Evolutionary conservation across 1,284 basidiomycete species (phyloP), one percentile per base, ranked within the genome.

Genomic region (Trametes sp.): DNA sequence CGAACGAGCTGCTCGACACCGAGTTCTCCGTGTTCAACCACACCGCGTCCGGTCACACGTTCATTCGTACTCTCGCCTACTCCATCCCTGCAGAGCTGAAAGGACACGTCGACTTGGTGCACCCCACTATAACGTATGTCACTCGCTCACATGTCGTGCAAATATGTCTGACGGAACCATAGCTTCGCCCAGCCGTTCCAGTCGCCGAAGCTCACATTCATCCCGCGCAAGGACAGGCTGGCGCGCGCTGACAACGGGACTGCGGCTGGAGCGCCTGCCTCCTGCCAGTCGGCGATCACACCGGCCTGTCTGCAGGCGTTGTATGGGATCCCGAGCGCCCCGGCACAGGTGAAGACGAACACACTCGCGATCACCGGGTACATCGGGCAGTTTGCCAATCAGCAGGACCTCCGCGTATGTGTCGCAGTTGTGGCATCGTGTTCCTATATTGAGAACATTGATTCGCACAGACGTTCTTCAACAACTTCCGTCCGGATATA

Each of bases 281-380:
- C 62, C 13, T 88, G 86, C 67, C 65, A 67, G 5, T 73, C 67
- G 1, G 76, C 72, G 2, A 79, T 87, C 55, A 87, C 86, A 0
- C 85, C 85, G 10, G 72, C 81, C 1, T 88, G 86, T 70, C 72
- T 89, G 60, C 74, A 81, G 60, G 77, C 78, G 3, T 64, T 88
- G 42, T 89, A 88, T 71, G 84, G 84, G 8, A 76, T 76, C 10
- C 68, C 69, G 8, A 87, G 85, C 62, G 77, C 79, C 0, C 81
- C 81, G 2, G 68, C 71, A 7, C 76, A 81, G 4, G 76, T 79
- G 2, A 70, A 64, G 21, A 73, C 65, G 41, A 87, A 85, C 69
- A 80, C 74, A 31, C 76, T 88, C 41, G 86, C 82, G 44, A 79
- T 88, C 54, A 82, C 81, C 42, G 86, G 86, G 10, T 87, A 85